phyloP scores from a whole-genome alignment of 305 asterid species.

The Fraxinus sp. region DNA sequence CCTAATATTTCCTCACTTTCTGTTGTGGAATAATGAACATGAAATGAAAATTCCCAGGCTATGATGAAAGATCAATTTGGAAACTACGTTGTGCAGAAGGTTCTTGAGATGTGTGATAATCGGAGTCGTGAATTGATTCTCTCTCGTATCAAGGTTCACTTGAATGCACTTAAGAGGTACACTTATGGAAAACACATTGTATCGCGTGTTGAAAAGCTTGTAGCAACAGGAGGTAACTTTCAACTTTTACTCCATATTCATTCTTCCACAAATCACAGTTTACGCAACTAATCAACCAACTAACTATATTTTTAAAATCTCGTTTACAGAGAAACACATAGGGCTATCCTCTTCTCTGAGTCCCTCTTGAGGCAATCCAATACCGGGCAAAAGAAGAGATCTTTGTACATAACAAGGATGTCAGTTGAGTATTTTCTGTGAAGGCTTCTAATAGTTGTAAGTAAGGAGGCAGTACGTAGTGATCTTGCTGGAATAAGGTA shows the following conservation, averaged over 20 bases:
- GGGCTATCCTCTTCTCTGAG: constrained; percentile 35
- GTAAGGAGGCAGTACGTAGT: constrained; percentile 15
- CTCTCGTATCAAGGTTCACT: constrained; percentile 79
- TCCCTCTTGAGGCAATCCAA: constrained; percentile 21
- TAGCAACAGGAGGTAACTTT: constrained; percentile 70
- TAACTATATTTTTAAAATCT: not conserved
- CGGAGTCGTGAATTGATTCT: constrained; percentile 62
- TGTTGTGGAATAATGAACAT: not conserved
- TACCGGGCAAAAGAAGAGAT: constrained; percentile 9
- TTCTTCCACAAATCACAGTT: not conserved
- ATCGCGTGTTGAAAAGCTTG: constrained; percentile 82
- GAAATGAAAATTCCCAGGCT: constrained; percentile 48
- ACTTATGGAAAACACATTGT: constrained; percentile 92
- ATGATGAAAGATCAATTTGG: constrained; percentile 98
- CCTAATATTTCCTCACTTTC: not conserved
- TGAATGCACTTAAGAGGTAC: constrained; percentile 73
- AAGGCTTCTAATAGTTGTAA: constrained; percentile 21
- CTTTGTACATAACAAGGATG: constrained; percentile 29
- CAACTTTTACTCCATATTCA: not conserved
- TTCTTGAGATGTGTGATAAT: constrained; percentile 78
- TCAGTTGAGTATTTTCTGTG: not conserved
- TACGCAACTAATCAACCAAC: not conserved
- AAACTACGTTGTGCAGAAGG: constrained; percentile 86
- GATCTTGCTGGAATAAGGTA: constrained; percentile 34
- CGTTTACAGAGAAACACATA: constrained; percentile 47